A percentile compares a stretch with the other conserved stretches of the same genome.
Conservation (phyloP, 2,329 filamentous ascomycete species). For the Dothistroma septosporum region DNA sequence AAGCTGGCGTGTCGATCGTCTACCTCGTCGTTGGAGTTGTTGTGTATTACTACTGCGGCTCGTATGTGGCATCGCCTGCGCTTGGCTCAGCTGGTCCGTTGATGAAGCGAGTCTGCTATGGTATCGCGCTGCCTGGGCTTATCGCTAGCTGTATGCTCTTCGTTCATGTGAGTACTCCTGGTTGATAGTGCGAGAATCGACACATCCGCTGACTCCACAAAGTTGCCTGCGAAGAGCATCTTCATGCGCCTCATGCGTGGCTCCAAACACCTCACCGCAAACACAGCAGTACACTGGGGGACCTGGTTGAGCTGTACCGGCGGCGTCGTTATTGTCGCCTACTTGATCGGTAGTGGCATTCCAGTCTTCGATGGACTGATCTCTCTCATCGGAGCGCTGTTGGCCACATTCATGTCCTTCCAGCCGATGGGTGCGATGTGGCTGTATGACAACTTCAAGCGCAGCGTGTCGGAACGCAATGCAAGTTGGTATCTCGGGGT, state of each 20-base stretch:
- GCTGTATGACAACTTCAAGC: slow-evolving; percentile 42
- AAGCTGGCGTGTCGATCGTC: slow-evolving; percentile 21
- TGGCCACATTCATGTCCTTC: slow-evolving; percentile 26
- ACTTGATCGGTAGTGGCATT: slow-evolving; percentile 24
- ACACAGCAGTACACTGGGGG: slow-evolving; percentile 24
- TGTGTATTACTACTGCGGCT: slow-evolving; percentile 48
- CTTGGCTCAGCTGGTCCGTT: slow-evolving; percentile 44
- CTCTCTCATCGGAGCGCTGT: slow-evolving; percentile 25
- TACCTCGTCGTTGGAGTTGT: slow-evolving; percentile 41
- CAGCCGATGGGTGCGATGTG: slow-evolving; percentile 41
- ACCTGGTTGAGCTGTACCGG: slow-evolving; percentile 21
- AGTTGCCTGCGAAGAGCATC: slow-evolving; percentile 27
- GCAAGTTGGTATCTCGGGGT: slow-evolving; percentile 10
- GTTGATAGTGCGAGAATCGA: not conserved
- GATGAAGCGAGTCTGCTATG: slow-evolving; percentile 47
- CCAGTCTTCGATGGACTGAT: slow-evolving; percentile 26
- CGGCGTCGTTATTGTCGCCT: slow-evolving; percentile 20
- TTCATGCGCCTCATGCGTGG: slow-evolving; percentile 29
- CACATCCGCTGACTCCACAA: not conserved
- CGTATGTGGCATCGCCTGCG: slow-evolving; percentile 46
- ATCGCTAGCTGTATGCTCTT: slow-evolving; percentile 25
- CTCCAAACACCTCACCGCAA: slow-evolving; percentile 23
- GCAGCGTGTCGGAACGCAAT: slow-evolving; percentile 2
- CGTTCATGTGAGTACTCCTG: slow-evolving; percentile 17
- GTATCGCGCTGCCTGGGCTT: slow-evolving; percentile 31